Percentiles rank a stretch among this genome's conserved stretches.
Evolutionary conservation across 495 filamentous ascomycete genomes (phyloP).

Genomic region (Terfezia boudieri): DNA sequence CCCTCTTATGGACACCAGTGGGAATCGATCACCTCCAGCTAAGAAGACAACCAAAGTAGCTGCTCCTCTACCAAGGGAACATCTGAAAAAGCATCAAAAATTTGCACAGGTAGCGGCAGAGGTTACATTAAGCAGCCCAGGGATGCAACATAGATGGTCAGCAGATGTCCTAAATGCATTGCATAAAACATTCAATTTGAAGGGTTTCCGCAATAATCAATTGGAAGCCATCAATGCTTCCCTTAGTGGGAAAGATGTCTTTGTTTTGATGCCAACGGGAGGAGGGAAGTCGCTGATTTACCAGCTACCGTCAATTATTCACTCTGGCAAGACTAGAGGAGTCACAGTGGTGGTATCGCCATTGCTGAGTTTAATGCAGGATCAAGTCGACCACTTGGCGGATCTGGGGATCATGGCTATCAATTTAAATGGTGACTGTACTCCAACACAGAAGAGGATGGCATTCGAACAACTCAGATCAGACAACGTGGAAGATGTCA

Average conservation of each 20-base stretch:
- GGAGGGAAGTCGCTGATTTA: slow-evolving; percentile 96
- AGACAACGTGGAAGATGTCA: slow-evolving; percentile 36
- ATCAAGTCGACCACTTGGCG: slow-evolving; percentile 66
- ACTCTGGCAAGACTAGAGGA: slow-evolving; percentile 54
- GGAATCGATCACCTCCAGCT: neutral
- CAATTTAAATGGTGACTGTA: slow-evolving; percentile 54
- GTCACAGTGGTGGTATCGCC: slow-evolving; percentile 91
- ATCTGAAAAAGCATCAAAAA: neutral
- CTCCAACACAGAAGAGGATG: slow-evolving; percentile 28
- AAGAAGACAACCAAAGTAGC: neutral
- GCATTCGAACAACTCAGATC: slow-evolving; percentile 39
- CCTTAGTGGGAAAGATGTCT: slow-evolving; percentile 62
- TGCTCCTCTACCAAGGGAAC: neutral
- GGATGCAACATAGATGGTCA: slow-evolving; percentile 49
- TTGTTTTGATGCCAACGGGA: slow-evolving; percentile 93
- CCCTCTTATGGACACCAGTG: neutral
- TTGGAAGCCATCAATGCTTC: slow-evolving; percentile 91
- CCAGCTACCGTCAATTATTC: slow-evolving; percentile 75
- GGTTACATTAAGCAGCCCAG: neutral
- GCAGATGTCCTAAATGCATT: slow-evolving; percentile 57
- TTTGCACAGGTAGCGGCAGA: neutral
- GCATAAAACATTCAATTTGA: slow-evolving; percentile 58
- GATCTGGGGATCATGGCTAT: slow-evolving; percentile 56
- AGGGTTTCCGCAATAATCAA: slow-evolving; percentile 74
- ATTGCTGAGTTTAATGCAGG: slow-evolving; percentile 83